A percentile compares a stretch with the other conserved stretches of the same genome.
Evolutionary conservation across 1,284 basidiomycete genomes (phyloP).

Genomic region (Ganoderma boninense): DNA sequence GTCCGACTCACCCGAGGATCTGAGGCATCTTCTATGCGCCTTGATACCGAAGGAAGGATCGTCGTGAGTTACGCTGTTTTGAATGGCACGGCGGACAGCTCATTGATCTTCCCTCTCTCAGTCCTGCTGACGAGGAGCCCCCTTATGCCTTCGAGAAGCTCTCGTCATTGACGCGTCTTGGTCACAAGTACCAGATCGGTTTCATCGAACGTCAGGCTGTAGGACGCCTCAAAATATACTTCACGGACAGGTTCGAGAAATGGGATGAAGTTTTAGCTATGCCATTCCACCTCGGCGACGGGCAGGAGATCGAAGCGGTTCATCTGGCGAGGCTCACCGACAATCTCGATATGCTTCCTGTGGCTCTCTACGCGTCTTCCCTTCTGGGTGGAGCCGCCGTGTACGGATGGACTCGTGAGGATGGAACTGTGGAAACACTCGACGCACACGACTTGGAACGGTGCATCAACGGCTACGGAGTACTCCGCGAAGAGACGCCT

Average conservation of each 20-base stretch:
- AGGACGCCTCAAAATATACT: neutral
- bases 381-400: neutral
- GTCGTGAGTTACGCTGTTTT: neutral
- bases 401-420: slow-evolving; percentile 6
- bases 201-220: slow-evolving; percentile 7
- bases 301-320: slow-evolving; percentile 5
- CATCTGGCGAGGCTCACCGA: slow-evolving; percentile 16
- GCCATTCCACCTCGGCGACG: neutral
- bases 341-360: slow-evolving; percentile 7
- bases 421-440: neutral
- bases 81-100: neutral
- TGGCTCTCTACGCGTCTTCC: slow-evolving; percentile 12
- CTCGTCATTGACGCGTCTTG: slow-evolving; percentile 15
- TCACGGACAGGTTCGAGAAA: neutral
- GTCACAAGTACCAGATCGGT: slow-evolving; percentile 15
- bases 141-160: neutral
- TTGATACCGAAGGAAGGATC: neutral
- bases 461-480: neutral
- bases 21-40: slow-evolving; percentile 12
- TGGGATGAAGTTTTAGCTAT: neutral
- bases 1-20: slow-evolving; percentile 13
- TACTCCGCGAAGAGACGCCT: neutral
- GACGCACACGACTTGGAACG: neutral
- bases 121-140: neutral
- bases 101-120: neutral